Evolutionary conservation across 169 alveolate genomes (phyloP).

Genomic region (Plasmodium gonderi): DNA sequence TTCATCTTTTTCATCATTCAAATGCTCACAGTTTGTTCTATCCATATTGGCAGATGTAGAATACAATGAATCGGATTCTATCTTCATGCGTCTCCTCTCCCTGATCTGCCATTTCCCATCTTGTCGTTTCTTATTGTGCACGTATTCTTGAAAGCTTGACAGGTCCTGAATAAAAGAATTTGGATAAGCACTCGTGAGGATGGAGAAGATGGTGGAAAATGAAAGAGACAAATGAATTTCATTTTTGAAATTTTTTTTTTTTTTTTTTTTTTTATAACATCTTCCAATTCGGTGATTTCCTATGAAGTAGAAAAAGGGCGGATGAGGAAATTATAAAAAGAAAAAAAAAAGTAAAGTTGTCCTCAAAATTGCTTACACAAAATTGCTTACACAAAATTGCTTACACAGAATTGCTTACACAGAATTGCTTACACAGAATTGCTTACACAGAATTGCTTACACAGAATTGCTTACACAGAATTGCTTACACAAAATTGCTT

Average conservation of each 20-base stretch:
- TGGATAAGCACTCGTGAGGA: not conserved
- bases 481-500: too few species aligned
- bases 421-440: too few species aligned
- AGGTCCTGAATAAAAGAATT: constrained; percentile 8
- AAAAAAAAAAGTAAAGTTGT: not conserved
- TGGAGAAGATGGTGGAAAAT: not conserved
- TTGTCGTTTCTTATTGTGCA: not conserved
- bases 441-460: too few species aligned
- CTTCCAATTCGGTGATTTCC: constrained; percentile 26
- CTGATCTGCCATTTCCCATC: constrained; percentile 9
- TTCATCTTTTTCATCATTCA: constrained; percentile 6
- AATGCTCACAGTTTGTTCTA: not conserved
- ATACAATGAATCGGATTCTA: not conserved
- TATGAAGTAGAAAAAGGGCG: not conserved
- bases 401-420: too few species aligned
- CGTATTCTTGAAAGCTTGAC: constrained; percentile 26
- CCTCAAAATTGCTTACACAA: not conserved
- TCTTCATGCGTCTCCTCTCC: not conserved
- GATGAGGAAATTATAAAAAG: not conserved
- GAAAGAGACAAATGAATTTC: not conserved
- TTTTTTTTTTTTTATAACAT: constrained; percentile 1
- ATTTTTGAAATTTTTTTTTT: not conserved
- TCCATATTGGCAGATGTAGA: not conserved
- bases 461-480: too few species aligned
- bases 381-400: too few species aligned